Evolutionary conservation across 495 filamentous ascomycete species (phyloP).

Genomic region (Aspergillus bridgeri): DNA sequence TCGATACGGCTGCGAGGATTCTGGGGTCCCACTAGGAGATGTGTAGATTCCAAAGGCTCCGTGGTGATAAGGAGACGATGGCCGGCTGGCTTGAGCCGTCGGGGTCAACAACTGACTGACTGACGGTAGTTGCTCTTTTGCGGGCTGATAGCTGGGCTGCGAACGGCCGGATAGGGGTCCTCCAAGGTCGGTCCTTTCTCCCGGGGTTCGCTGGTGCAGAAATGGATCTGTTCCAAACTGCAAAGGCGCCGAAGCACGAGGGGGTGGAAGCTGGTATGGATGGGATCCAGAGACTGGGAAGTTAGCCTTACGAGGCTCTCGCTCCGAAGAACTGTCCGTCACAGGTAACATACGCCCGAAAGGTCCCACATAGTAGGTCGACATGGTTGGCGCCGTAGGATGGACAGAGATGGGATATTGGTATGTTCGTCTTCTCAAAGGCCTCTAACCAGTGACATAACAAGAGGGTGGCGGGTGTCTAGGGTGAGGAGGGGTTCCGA

Average conservation of each 20-base stretch:
- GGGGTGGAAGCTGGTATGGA: constrained; percentile 51
- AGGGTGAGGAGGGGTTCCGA: background rate
- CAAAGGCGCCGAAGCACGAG: constrained; percentile 37
- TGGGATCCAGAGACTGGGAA: constrained; percentile 33
- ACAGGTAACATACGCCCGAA: constrained; percentile 50
- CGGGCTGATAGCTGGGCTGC: constrained; percentile 16
- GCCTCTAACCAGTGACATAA: constrained; percentile 6
- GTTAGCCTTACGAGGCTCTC: constrained; percentile 33
- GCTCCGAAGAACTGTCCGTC: constrained; percentile 28
- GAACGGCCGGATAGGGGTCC: constrained; percentile 14
- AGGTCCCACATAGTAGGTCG: constrained; percentile 43
- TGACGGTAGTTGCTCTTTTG: constrained; percentile 42
- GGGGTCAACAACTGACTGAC: constrained; percentile 48
- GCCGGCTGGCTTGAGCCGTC: constrained; percentile 26
- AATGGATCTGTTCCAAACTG: constrained; percentile 45
- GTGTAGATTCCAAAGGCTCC: constrained; percentile 23
- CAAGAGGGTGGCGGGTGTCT: background rate
- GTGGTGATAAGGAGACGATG: constrained; percentile 29
- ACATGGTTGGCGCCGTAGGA: constrained; percentile 30
- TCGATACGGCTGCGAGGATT: constrained; percentile 19
- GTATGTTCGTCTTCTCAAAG: background rate
- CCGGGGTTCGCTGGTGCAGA: constrained; percentile 30
- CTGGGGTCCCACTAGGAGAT: constrained; percentile 18
- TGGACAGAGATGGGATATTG: background rate
- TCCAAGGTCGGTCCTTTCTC: constrained; percentile 26